phyloP scores from a whole-genome alignment of 176 grass and related monocot species.

The Avena sativa region DNA sequence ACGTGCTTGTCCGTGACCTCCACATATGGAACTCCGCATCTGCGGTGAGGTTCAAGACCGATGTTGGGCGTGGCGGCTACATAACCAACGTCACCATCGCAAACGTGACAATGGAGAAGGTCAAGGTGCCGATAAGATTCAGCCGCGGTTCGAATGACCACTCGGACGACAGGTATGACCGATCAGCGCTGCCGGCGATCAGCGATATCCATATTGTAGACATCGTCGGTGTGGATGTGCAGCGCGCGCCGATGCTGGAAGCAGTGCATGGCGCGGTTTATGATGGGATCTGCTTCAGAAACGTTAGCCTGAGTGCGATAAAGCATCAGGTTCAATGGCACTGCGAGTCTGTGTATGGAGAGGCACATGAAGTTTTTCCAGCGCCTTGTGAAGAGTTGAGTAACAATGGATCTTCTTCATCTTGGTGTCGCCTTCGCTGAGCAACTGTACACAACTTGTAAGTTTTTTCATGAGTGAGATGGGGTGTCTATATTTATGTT shows the following conservation, averaged over 20 bases:
- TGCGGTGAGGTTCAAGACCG: conserved; percentile 71
- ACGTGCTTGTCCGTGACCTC: conserved; percentile 63
- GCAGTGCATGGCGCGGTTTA: conserved; percentile 66
- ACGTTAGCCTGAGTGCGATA: conserved; percentile 63
- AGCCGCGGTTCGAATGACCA: conserved; percentile 74
- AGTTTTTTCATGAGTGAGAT: not conserved
- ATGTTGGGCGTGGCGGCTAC: conserved; percentile 78
- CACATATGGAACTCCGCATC: conserved; percentile 77
- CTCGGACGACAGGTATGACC: conserved; percentile 55
- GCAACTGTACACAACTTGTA: conserved; percentile 22
- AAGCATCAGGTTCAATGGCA: conserved; percentile 55
- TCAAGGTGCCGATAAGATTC: conserved; percentile 86
- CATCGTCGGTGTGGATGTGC: conserved; percentile 52
- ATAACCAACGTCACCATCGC: conserved; percentile 75
- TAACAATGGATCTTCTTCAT: conserved; percentile 56
- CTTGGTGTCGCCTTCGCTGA: conserved; percentile 59
- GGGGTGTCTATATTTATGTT: not conserved
- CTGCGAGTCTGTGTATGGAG: conserved; percentile 74
- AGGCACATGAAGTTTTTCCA: conserved; percentile 72
- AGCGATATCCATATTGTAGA: conserved; percentile 61
- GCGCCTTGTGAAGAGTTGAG: conserved; percentile 65
- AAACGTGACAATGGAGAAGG: conserved; percentile 69
- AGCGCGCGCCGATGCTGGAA: conserved; percentile 61
- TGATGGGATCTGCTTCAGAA: conserved; percentile 73
- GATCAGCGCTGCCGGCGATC: conserved; percentile 55